Conservation (phyloP, 768 basidiomycete genomes). For the Glaciozyma antarctica region DNA sequence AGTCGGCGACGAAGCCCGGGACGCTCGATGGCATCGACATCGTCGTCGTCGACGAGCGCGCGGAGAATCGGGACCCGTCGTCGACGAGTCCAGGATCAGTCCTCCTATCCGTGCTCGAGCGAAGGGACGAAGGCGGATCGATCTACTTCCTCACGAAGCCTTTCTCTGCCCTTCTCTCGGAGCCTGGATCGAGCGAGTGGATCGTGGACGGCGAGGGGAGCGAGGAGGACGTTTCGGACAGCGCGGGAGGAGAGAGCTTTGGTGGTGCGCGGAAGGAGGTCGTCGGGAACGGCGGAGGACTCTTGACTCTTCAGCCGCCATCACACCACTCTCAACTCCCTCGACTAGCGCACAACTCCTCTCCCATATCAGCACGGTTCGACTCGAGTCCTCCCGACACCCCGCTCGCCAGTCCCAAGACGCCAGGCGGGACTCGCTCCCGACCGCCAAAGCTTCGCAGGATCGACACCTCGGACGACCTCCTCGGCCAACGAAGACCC, state of each 20-base stretch:
- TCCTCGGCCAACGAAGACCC: background rate
- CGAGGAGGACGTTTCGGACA: background rate
- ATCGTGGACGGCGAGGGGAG: slow-evolving; percentile 10
- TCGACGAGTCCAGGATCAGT: slow-evolving; percentile 1
- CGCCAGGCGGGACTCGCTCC: background rate
- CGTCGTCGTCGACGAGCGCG: slow-evolving; percentile 4
- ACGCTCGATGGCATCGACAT: background rate
- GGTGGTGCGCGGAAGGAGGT: no score
- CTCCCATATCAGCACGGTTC: background rate
- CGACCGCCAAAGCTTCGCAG: background rate
- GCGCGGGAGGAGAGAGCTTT: no score
- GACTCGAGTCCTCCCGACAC: background rate
- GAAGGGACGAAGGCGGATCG: background rate
- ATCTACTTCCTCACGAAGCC: slow-evolving; percentile 2
- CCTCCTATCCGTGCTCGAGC: slow-evolving; percentile 4
- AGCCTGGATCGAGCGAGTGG: slow-evolving; percentile 1
- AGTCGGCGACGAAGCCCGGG: background rate
- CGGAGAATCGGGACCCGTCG: background rate
- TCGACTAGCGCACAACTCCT: background rate
- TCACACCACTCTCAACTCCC: background rate
- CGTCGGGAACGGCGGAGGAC: background rate
- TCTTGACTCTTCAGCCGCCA: background rate
- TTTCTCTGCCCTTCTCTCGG: background rate
- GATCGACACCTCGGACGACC: slow-evolving; percentile 9
- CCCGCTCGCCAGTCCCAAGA: background rate